Evolutionary conservation across 1,284 basidiomycete genomes (phyloP), one percentile per base, ranked within the genome.

Genomic region (Jaminaea rosea): DNA sequence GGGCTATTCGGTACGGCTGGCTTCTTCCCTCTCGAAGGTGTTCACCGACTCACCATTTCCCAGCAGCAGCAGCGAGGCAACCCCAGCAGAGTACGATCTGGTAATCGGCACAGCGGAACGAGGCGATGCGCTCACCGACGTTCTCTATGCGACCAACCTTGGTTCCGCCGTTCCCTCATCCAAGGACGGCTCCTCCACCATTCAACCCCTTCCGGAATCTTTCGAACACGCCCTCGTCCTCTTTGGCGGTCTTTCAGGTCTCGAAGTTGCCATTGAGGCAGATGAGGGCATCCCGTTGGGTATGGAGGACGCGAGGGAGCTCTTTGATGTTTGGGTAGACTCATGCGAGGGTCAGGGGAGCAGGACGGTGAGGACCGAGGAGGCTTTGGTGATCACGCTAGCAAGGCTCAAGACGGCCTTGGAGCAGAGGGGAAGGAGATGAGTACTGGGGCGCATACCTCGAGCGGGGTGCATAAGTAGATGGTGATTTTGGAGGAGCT

Each of bases 251-350:
- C 47, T 74, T 1, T 62, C 61, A 27, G 73, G 73, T 0, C 47
- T 74, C 8, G 73, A 74, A 45, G 50, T 74, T 13, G 72, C 64
- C 1, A 60, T 65, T 26, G 72, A 74, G 41, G 46, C 55, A 26
- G 63, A 69, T 31, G 34, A 50, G 21, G 59, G 52, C 4, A 63
- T 72, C 28, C 52, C 60, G 26, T 44, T 73, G 32, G 58, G 55
- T 17, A 52, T 68, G 24, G 57, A 72, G 26, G 55, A 64, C 9
- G 69, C 72, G 0, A 47, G 53, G 23, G 49, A 64, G 26, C 52
- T 73, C n/a, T 74, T 73, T 26, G 73, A 74, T 49, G 53, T 59
- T 10, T 74, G 73, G 73, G 45, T 74, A 44, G 73, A 74, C 39
- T 63, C 72, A 42, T 60, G 65, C 4, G 60, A 65, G 24, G 56